phyloP scores from a whole-genome alignment of 2,329 filamentous ascomycete genomes.

The Hymenoscyphus infarciens region DNA sequence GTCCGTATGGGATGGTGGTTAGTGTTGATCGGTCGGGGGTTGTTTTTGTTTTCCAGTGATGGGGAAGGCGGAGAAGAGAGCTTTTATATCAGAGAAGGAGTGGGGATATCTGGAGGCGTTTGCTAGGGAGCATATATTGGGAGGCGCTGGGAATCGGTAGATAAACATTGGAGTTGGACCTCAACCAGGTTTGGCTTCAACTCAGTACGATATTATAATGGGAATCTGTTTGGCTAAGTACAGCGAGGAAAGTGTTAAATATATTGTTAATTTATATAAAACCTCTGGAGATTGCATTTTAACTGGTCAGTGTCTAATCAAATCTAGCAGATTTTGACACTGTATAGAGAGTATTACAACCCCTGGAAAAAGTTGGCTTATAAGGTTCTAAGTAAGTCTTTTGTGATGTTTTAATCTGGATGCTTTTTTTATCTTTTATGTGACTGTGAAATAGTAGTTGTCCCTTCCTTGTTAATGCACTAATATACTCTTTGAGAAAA shows the following conservation, averaged over 20 bases:
- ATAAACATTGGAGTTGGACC: neutral
- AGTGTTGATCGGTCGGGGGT: conserved; percentile 86
- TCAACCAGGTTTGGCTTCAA: too few relatives aligned
- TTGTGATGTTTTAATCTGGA: too few relatives aligned
- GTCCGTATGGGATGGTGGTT: conserved; percentile 88
- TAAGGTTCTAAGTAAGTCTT: too few relatives aligned
- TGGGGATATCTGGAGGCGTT: neutral
- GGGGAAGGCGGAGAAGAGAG: neutral
- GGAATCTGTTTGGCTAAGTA: neutral
- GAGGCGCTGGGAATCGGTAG: neutral
- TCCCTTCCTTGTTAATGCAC: too few relatives aligned
- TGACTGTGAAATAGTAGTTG: too few relatives aligned
- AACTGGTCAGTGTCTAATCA: neutral
- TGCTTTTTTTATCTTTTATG: too few relatives aligned
- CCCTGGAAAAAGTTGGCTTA: too few relatives aligned
- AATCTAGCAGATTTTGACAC: too few relatives aligned
- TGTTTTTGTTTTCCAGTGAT: conserved; percentile 69
- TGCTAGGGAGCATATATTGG: neutral
- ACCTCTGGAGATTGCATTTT: neutral
- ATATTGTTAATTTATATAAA: neutral
- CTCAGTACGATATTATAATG: neutral
- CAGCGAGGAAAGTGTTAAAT: neutral
- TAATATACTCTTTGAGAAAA: too few relatives aligned
- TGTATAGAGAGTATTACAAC: too few relatives aligned
- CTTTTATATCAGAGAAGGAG: neutral